A percentile compares a stretch with the other conserved stretches of the same genome.
phyloP scores from a whole-genome alignment of 768 basidiomycete genomes.

The Tulasnella sp. region DNA sequence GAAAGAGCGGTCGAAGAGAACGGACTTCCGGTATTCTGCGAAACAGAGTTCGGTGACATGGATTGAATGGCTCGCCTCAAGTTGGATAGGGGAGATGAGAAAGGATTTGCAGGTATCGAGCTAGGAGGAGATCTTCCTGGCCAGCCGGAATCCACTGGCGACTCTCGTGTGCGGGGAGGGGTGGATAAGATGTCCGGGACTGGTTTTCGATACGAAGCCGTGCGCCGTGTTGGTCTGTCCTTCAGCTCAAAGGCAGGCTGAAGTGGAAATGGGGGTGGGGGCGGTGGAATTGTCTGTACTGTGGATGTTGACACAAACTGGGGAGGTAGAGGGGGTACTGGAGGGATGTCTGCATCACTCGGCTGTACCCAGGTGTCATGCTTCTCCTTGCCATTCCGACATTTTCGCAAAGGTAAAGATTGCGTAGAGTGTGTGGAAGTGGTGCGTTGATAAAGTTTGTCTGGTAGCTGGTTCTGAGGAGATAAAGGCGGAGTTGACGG shows the following conservation, averaged over 20 bases:
- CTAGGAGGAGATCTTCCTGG: not conserved
- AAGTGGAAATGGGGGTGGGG: not conserved
- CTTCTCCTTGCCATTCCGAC: not conserved
- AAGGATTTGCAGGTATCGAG: not conserved
- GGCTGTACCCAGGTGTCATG: not conserved
- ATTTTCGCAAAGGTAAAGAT: not conserved
- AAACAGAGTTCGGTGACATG: not conserved
- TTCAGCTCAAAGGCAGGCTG: not conserved
- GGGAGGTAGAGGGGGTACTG: not conserved
- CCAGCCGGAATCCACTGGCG: not conserved
- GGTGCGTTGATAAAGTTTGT: not conserved
- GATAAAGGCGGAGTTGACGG: not conserved
- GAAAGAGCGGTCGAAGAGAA: not conserved
- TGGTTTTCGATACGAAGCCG: not conserved
- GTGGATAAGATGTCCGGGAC: not conserved
- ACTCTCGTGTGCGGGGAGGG: not conserved
- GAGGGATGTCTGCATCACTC: not conserved
- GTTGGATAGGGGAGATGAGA: constrained; percentile 6
- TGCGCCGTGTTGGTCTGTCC: not conserved
- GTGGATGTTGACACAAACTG: not conserved
- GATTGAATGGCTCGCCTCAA: not conserved
- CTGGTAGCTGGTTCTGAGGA: not conserved
- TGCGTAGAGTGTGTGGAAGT: not conserved
- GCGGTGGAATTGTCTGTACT: not conserved
- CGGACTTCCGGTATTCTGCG: not conserved